Conservation (phyloP, 2,329 filamentous ascomycete genomes). For the Paraphoma sp. region DNA sequence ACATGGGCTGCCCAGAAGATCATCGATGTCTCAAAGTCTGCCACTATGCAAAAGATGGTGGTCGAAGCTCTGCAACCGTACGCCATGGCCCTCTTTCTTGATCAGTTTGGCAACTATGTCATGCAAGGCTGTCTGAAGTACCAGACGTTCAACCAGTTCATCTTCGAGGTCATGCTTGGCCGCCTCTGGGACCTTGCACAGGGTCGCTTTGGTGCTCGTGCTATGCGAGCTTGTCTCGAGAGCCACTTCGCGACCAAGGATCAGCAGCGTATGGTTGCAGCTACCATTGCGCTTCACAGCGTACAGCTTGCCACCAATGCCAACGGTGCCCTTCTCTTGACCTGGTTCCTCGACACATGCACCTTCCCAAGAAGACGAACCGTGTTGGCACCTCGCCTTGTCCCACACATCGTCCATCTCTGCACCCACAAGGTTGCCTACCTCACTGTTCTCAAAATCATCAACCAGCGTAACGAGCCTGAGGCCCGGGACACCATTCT, state of each 20-base stretch:
- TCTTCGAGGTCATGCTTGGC: conserved; percentile 96
- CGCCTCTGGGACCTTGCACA: conserved; percentile 93
- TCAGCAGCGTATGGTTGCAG: conserved; percentile 92
- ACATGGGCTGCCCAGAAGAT: conserved; percentile 99
- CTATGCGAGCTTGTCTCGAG: conserved; percentile 95
- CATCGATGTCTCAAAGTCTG: conserved; percentile 91
- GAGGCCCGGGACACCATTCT: conserved; percentile 91
- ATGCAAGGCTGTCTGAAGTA: conserved; percentile 96
- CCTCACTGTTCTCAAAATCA: conserved; percentile 94
- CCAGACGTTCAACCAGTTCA: conserved; percentile 89
- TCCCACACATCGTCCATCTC: conserved; percentile 90
- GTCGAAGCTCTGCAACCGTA: conserved; percentile 85
- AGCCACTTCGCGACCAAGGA: conserved; percentile 95
- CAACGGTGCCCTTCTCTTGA: conserved; percentile 90
- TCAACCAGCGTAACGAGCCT: conserved; percentile 94
- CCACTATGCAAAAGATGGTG: conserved; percentile 81
- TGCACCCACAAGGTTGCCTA: conserved; percentile 99
- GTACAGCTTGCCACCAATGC: conserved; percentile 95
- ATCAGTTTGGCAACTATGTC: conserved; percentile 99
- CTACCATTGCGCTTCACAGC: conserved; percentile 93
- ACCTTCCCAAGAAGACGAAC: conserved; percentile 91
- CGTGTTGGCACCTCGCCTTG: conserved; percentile 87
- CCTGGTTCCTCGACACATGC: conserved; percentile 98
- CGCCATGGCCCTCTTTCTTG: conserved; percentile 88
- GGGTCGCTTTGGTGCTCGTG: conserved; percentile 90